Evolutionary conservation across 441 rosid species (phyloP).

Genomic region (California macrophylla): DNA sequence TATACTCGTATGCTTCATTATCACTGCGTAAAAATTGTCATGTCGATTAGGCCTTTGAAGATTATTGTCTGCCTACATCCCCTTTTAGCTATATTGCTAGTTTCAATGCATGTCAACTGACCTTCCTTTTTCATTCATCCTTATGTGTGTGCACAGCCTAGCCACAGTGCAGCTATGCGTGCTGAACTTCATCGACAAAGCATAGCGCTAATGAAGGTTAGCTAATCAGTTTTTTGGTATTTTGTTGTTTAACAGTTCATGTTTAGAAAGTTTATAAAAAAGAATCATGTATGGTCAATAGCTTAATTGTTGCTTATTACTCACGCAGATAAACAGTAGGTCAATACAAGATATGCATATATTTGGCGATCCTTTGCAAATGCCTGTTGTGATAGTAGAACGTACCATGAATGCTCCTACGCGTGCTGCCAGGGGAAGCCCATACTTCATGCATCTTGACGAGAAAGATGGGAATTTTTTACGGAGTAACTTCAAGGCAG

Average conservation of each 20-base stretch:
- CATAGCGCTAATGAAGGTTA: slow-evolving; percentile 88
- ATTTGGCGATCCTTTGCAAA: slow-evolving; percentile 64
- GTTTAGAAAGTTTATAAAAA: not conserved
- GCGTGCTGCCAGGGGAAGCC: slow-evolving; percentile 63
- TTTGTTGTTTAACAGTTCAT: slow-evolving; percentile 4
- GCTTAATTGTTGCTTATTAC: not conserved
- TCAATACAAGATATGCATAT: slow-evolving; percentile 85
- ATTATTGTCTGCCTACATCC: not conserved
- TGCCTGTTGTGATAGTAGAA: slow-evolving; percentile 75
- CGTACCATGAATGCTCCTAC: slow-evolving; percentile 67
- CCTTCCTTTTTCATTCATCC: not conserved
- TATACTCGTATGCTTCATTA: not conserved
- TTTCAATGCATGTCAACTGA: slow-evolving; percentile 19
- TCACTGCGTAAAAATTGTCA: not conserved
- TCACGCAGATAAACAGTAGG: slow-evolving; percentile 65
- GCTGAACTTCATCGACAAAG: slow-evolving; percentile 95
- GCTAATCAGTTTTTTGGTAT: slow-evolving; percentile 14
- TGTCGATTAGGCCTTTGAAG: slow-evolving; percentile 6
- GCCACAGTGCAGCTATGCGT: slow-evolving; percentile 64
- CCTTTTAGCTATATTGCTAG: not conserved
- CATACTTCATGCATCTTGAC: slow-evolving; percentile 31
- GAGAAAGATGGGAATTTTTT: slow-evolving; percentile 19
- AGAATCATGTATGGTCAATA: not conserved
- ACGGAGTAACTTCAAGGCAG: slow-evolving; percentile 20
- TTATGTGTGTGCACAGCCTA: slow-evolving; percentile 38